Base-by-base conservation (phyloP, 805 yeast genomes). In the Tetrapisispora pingtungensis region DNA sequence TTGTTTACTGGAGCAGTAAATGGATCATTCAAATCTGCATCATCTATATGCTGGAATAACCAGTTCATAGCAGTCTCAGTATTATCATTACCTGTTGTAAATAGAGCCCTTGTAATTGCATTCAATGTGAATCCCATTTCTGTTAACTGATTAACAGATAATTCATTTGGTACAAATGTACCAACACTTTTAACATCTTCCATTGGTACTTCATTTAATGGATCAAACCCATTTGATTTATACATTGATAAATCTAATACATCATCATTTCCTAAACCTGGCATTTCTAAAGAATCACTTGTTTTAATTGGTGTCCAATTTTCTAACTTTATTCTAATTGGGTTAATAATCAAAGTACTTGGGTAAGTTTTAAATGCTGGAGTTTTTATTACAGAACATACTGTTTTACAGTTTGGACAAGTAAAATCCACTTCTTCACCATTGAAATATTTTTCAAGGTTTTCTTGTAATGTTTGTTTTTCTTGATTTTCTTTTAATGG, bases 291-390 rank as follows among this genome's bases (percentile, higher is more conserved):
- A 2, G 94, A 94, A 5, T 81, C 84, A 48, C 79, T 82, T 0
- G 84, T 71, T 60, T 93, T 93, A 0, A 77, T 70, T 0, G 97
- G 97, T 1, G 80, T 83, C 97, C 97, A 93, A 56, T 87, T 86
- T 36, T 80, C 84, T 32, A 94, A 65, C 49, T 81, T 79, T 45
- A 90, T 86, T 56, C 97, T 72, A 49, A 86, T 81, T 3, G 87
- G 84, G 49, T 80, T 81, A 0, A 86, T 68, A 4, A 85, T 74
- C 26, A 93, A 67, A 10, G 74, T 72, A n/a, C 77, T 67, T 0
- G 98, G 98, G 51, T 68, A 80, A 0, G 85, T 69, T 28, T 52
- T 50, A 10, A 63, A 51, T 1, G 56, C 55, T 14, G 61, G 53
- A 12, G 41, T 50, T 41, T 60, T 61, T 0, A 28, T 50, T 36